These are phyloP conservation scores for Euptelea pleiosperma DNA, from an alignment of 164 flowering plant species.

Conservation along the genomic window DNA sequence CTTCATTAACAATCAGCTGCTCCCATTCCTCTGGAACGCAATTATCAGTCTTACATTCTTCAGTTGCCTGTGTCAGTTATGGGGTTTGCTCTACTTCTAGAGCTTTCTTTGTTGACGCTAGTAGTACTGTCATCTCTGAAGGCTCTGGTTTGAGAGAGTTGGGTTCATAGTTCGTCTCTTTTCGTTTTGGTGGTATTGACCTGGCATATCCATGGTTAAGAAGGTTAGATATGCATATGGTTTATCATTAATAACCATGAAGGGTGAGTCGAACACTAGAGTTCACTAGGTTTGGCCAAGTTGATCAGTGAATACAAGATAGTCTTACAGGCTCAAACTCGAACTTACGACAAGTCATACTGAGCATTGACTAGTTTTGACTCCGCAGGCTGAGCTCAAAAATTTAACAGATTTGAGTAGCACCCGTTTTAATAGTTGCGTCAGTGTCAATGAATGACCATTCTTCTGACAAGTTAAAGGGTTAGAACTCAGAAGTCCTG, in stretches of 20 bases:
- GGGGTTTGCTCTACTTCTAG: conserved; percentile 17
- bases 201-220: conserved; percentile 24
- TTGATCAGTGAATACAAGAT: no score
- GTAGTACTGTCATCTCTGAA: conserved; percentile 12
- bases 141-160: conserved; percentile 23
- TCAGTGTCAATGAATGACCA: neutral
- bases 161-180: conserved; percentile 17
- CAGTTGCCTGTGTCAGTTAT: conserved; percentile 5
- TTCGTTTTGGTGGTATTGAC: conserved; percentile 35
- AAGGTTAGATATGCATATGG: neutral
- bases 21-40: conserved; percentile 71
- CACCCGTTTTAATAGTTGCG: no score
- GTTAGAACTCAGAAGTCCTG: no score
- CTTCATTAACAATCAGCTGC: conserved; percentile 54
- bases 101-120: conserved; percentile 16
- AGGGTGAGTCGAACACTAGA: neutral
- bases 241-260: neutral
- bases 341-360: no score
- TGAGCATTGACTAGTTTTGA: no score
- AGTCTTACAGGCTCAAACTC: no score
- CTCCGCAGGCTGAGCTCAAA: no score
- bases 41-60: conserved; percentile 25
- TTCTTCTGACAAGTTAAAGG: neutral
- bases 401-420: no score
- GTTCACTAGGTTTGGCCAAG: no score